Percentiles rank a stretch among this genome's conserved stretches.
Conservation (phyloP, 441 rosid genomes). For the Populus tomentosa region DNA sequence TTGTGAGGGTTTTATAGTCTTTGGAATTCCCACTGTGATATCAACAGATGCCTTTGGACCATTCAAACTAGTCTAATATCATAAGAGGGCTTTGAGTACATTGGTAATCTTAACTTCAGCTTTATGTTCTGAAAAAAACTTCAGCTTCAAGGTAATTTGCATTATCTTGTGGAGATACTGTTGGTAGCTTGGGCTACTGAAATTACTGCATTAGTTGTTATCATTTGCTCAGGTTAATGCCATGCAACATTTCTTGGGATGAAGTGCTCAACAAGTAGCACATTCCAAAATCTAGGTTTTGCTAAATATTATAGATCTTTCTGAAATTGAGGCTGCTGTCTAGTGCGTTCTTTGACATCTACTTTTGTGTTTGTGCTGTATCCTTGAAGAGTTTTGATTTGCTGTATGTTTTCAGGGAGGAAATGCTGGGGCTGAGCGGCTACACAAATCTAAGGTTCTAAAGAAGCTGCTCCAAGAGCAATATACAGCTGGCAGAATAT, state of each 20-base stretch:
- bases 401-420: slow-evolving; percentile 54
- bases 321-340: not conserved
- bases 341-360: not conserved
- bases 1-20: slow-evolving; percentile 5
- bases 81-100: not conserved
- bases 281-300: not conserved
- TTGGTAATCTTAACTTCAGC: not conserved
- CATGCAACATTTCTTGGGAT: not conserved
- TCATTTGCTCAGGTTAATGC: not conserved
- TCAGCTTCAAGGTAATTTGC: not conserved
- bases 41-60: not conserved
- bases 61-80: not conserved
- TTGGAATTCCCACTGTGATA: not conserved
- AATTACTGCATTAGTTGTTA: not conserved
- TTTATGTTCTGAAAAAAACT: not conserved
- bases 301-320: not conserved
- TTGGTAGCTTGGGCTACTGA: not conserved
- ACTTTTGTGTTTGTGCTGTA: not conserved
- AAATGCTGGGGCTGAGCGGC: slow-evolving; percentile 45
- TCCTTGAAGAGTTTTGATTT: slow-evolving; percentile 5
- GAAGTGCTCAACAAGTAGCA: not conserved
- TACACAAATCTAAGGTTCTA: slow-evolving; percentile 65
- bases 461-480: slow-evolving; percentile 86
- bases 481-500: slow-evolving; percentile 53
- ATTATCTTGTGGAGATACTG: too few species aligned